phyloP scores from a whole-genome alignment of 768 basidiomycete species.

The Candolleomyces efflorescens region DNA sequence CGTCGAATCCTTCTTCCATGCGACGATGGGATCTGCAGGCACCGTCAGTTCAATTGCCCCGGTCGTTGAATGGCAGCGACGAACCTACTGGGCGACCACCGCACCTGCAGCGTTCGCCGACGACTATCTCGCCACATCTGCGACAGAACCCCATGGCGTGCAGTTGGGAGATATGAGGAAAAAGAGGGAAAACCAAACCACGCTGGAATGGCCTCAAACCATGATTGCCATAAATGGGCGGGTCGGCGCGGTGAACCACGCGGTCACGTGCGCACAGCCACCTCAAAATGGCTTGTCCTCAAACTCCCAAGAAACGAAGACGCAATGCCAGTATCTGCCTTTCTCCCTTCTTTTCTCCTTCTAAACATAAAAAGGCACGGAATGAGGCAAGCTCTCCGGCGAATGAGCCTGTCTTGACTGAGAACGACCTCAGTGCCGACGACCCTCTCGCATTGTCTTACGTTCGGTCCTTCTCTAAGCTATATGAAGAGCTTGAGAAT shows the following conservation, averaged over 20 bases:
- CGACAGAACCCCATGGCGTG: constrained; percentile 76
- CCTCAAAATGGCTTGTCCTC: background rate
- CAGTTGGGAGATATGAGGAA: background rate
- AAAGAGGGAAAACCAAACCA: background rate
- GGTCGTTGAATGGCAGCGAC: constrained; percentile 22
- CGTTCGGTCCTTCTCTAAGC: constrained; percentile 17
- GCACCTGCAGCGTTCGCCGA: constrained; percentile 69
- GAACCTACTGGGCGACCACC: constrained; percentile 76
- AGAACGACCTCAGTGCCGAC: background rate
- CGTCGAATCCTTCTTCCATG: constrained; percentile 51
- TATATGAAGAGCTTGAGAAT: constrained; percentile 19
- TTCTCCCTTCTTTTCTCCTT: constrained; percentile 16
- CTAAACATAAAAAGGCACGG: constrained; percentile 1
- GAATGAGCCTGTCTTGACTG: background rate
- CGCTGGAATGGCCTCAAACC: background rate
- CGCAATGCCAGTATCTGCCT: background rate
- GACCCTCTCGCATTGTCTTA: constrained; percentile 26
- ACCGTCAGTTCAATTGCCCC: background rate
- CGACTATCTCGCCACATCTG: constrained; percentile 80
- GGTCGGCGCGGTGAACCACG: constrained; percentile 4
- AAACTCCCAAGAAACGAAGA: constrained; percentile 8
- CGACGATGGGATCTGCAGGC: constrained; percentile 57
- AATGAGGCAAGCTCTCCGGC: background rate
- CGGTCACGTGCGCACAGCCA: constrained; percentile 4
- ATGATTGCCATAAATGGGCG: background rate